Conservation (phyloP, 83 land plant genomes). For the Thuja plicata region DNA sequence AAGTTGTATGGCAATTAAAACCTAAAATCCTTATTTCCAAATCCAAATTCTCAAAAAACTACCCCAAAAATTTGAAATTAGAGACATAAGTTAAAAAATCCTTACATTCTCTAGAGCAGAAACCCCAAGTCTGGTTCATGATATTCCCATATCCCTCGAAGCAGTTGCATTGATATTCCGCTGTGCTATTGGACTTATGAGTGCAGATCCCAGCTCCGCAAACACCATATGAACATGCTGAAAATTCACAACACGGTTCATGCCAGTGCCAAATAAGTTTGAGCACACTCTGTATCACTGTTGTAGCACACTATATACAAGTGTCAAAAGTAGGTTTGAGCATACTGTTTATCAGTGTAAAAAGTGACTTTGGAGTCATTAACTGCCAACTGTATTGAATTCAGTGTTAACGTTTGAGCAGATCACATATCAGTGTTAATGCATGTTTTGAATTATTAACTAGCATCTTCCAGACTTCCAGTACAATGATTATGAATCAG, state of each 20-base stretch:
- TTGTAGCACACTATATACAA: too few relatives aligned
- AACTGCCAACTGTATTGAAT: background rate
- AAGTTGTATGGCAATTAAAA: background rate
- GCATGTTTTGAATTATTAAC: too few relatives aligned
- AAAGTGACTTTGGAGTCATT: too few relatives aligned
- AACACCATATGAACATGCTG: background rate
- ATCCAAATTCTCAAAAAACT: background rate
- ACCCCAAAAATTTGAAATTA: background rate
- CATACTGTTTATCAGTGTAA: too few relatives aligned
- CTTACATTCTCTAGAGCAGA: background rate
- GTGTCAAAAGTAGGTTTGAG: too few relatives aligned
- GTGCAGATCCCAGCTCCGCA: background rate
- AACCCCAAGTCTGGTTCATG: slow-evolving; percentile 1
- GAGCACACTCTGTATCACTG: background rate
- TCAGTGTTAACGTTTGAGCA: too few relatives aligned
- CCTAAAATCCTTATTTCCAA: background rate
- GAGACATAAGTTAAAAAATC: background rate
- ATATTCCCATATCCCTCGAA: background rate
- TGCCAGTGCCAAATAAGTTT: background rate
- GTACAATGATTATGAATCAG: too few relatives aligned
- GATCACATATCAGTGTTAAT: too few relatives aligned
- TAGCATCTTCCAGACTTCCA: too few relatives aligned
- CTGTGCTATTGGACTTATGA: background rate
- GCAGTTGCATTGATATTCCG: background rate
- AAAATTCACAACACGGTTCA: too few relatives aligned